Conservation (phyloP, 257 asterid species). For the Phtheirospermum japonicum region DNA sequence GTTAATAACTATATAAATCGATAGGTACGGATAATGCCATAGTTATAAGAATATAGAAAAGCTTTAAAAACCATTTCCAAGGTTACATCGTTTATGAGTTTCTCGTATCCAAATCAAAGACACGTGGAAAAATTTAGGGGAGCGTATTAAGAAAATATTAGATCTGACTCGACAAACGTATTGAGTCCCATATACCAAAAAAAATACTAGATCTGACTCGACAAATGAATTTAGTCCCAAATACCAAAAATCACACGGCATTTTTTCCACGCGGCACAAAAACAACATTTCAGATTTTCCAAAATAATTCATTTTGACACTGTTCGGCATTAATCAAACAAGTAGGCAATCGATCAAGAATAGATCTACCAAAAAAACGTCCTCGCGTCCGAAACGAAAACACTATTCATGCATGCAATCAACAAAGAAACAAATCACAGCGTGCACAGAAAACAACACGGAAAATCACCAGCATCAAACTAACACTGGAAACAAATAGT, state of each 20-base stretch:
- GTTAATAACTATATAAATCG: too few species aligned
- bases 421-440: not conserved
- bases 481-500: constrained; percentile 2
- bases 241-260: not conserved
- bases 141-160: not conserved
- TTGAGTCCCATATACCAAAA: too few species aligned
- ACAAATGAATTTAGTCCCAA: constrained; percentile 11
- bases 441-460: constrained; percentile 19
- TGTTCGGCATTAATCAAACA: constrained; percentile 20
- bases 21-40: too few species aligned
- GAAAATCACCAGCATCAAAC: constrained; percentile 19
- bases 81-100: too few species aligned
- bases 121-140: constrained; percentile 15
- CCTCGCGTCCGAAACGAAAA: constrained; percentile 21
- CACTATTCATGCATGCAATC: constrained; percentile 29
- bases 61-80: too few species aligned
- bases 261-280: constrained; percentile 7
- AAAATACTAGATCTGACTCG: not conserved
- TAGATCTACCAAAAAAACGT: constrained; percentile 22
- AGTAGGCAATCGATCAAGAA: not conserved
- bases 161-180: too few species aligned
- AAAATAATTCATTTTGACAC: not conserved
- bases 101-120: too few species aligned
- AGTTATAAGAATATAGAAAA: too few species aligned
- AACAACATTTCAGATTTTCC: not conserved